Conservation (phyloP, 139 green algal genomes). For the Limnomonas spitsbergensis region DNA sequence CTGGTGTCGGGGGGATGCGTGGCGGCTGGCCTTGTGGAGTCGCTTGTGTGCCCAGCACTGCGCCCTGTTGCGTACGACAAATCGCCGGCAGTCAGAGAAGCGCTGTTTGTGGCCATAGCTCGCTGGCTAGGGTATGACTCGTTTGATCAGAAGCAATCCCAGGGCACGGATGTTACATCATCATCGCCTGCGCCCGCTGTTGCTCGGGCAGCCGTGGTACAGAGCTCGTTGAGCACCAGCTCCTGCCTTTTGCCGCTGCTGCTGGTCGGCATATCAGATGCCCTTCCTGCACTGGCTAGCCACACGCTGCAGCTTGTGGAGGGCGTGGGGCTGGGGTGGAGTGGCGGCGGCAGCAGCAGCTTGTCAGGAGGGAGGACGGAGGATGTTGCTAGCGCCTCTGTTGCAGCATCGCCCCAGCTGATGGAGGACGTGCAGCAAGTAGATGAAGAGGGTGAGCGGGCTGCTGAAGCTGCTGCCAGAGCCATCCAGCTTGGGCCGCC, state of each 20-base stretch:
- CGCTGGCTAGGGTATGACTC: conserved; percentile 50
- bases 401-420: background rate
- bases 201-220: background rate
- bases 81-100: conserved; percentile 41
- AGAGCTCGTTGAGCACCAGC: background rate
- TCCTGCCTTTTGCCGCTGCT: conserved; percentile 59
- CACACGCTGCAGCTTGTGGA: conserved; percentile 33
- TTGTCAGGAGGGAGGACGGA: too few relatives aligned
- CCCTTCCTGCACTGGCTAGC: conserved; percentile 15
- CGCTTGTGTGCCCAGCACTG: conserved; percentile 35
- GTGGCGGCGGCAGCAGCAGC: conserved; percentile 32
- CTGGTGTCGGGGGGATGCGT: conserved; percentile 6
- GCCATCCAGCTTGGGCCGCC: conserved; percentile 30
- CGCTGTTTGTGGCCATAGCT: conserved; percentile 46
- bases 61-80: conserved; percentile 52
- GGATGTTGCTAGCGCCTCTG: conserved; percentile 18
- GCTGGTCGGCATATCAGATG: conserved; percentile 65
- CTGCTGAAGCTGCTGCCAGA: background rate
- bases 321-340: conserved; percentile 29
- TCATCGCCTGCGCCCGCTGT: background rate
- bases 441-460: background rate
- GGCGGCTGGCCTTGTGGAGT: conserved; percentile 18
- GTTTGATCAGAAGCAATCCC: background rate
- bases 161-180: background rate
- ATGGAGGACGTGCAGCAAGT: background rate